Evolutionary conservation across 2,329 filamentous ascomycete genomes (phyloP), one percentile per base, ranked within the genome.

Genomic region (Phaeoacremonium minimum): DNA sequence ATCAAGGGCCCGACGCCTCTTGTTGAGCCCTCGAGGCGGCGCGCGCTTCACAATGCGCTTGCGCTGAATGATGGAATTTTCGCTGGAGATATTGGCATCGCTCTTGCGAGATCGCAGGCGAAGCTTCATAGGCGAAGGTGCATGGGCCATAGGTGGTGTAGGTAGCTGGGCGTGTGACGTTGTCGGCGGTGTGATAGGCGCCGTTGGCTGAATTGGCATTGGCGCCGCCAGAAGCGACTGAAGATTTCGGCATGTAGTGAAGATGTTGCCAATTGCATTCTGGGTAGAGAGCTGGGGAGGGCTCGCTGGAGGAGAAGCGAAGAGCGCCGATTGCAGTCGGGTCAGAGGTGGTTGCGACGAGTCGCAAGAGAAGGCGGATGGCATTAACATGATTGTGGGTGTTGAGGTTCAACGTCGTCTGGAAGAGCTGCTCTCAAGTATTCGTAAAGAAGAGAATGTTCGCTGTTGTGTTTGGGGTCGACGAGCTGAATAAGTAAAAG

Each of bases 261-360:
- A 71, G 50, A 82, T 69, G 57, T 73, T 74, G 52, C 64, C 66
- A 46, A 79, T 60, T 15, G 71, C 60, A 35, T 59, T 60, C 42
- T 69, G 62, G 15, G 69, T 55, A 28, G 66, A 67, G 31, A 63
- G 50, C 18, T 65, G 61, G 6, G 73, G 69, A 36, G 75, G 73
- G 56, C 73, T 73, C 48, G 75, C 65, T 37, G 77, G 77, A 33
- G 78, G 78, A 35, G 77, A 80, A 43, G 72, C 69, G 55, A 80
- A 71, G 51, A 75, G 64, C 30, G 69, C 53, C 18, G 66, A 52
- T 45, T 70, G 67, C 6, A 70, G 66, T 44, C 66, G 68, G 32
- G 64, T 62, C 47, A 60, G 55, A 31, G 59, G 59, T 38, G 63
- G 52, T 40, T 67, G 70, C 63, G 71, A 69, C 52, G 68, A 56